phyloP scores from a whole-genome alignment of 352 stramenopile genomes.

The Phytophthora boehmeriae region DNA sequence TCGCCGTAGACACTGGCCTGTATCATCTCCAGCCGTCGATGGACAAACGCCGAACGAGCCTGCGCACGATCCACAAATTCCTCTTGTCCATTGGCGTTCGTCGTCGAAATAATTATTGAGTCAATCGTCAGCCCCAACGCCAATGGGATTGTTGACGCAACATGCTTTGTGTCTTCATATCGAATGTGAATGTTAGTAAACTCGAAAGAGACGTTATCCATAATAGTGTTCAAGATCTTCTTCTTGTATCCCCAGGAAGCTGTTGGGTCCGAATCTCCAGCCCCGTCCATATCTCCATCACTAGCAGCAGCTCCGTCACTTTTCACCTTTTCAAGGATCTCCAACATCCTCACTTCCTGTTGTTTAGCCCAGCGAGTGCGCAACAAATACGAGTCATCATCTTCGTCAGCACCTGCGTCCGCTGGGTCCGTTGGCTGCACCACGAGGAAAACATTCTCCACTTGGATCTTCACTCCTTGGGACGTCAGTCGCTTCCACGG shows the following conservation, averaged over 20 bases:
- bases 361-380: constrained; percentile 80
- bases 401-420: constrained; percentile 31
- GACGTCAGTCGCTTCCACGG: constrained; percentile 86
- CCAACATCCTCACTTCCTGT: constrained; percentile 78
- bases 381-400: constrained; percentile 66
- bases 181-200: constrained; percentile 84
- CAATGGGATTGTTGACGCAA: constrained; percentile 63
- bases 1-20: constrained; percentile 74
- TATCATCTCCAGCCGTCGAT: constrained; percentile 70
- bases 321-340: constrained; percentile 77
- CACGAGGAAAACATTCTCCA: constrained; percentile 81
- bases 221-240: constrained; percentile 83
- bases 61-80: constrained; percentile 82
- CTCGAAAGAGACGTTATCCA: constrained; percentile 86
- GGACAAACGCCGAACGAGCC: constrained; percentile 81
- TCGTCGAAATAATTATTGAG: constrained; percentile 71
- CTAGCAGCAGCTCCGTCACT: constrained; percentile 35
- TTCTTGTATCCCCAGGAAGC: constrained; percentile 77
- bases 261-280: constrained; percentile 46
- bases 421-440: constrained; percentile 71
- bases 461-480: constrained; percentile 73
- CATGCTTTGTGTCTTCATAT: constrained; percentile 78
- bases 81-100: constrained; percentile 80
- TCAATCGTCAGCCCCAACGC: constrained; percentile 79
- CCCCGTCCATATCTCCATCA: background rate